Conservation (phyloP, 2,329 filamentous ascomycete species). For the Cadophora malorum region DNA sequence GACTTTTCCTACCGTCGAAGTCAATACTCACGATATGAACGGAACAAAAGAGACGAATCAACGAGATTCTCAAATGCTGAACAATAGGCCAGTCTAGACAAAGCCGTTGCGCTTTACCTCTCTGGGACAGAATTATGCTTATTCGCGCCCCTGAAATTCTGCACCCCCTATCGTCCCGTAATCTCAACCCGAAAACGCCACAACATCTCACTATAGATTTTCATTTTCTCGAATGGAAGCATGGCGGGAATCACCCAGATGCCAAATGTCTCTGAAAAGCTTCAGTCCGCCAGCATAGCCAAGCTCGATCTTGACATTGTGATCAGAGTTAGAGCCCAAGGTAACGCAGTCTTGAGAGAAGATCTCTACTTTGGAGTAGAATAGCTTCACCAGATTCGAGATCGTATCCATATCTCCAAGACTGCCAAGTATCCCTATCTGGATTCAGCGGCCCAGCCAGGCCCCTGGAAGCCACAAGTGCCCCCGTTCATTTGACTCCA, state of each 20-base stretch:
- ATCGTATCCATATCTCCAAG: constrained; percentile 2
- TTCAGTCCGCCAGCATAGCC: not conserved
- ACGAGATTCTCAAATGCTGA: not conserved
- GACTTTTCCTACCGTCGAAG: too few species aligned
- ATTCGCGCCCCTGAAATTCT: not conserved
- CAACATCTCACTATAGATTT: not conserved
- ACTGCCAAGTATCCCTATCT: constrained; percentile 7
- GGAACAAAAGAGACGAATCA: too few species aligned
- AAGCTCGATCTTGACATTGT: not conserved
- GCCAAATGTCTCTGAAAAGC: not conserved
- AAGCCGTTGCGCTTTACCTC: not conserved
- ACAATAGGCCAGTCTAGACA: not conserved
- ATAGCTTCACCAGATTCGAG: not conserved
- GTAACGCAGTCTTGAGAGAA: not conserved
- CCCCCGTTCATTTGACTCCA: constrained; percentile 1
- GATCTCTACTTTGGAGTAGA: too few species aligned
- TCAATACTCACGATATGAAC: too few species aligned
- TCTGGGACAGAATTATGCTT: not conserved
- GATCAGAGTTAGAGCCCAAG: not conserved
- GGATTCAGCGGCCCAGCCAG: not conserved
- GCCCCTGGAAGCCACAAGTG: constrained; percentile 6
- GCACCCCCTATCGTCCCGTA: not conserved
- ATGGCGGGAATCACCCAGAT: not conserved
- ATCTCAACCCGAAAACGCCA: not conserved
- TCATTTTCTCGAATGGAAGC: not conserved